phyloP scores from a whole-genome alignment of 2,329 filamentous ascomycete species.

The Talaromyces sp. region DNA sequence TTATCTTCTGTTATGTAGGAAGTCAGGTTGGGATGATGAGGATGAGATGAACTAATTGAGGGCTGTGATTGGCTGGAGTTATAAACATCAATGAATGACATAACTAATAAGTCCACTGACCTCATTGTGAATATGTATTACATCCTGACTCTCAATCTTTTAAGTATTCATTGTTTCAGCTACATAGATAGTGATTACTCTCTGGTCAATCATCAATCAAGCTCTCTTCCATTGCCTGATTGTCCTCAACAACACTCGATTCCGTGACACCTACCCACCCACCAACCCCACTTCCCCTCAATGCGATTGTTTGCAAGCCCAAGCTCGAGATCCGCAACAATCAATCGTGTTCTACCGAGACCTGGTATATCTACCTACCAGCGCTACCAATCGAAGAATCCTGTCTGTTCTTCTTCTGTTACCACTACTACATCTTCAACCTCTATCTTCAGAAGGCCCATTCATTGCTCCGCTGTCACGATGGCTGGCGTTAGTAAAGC shows the following conservation, averaged over 20 bases:
- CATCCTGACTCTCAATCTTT: background rate
- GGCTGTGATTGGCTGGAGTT: background rate
- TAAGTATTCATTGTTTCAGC: too few species aligned
- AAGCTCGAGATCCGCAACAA: background rate
- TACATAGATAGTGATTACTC: too few species aligned
- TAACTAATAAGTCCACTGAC: background rate
- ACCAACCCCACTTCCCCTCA: background rate
- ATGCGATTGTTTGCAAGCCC: background rate
- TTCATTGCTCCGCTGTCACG: constrained; percentile 22
- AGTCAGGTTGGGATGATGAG: background rate
- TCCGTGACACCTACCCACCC: too few species aligned
- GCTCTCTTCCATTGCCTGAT: too few species aligned
- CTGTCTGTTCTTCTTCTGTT: background rate
- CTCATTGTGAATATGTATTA: background rate
- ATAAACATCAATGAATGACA: background rate
- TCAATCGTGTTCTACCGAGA: background rate
- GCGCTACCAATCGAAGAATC: background rate
- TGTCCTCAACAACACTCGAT: too few species aligned
- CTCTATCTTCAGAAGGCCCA: background rate
- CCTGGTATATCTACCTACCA: background rate
- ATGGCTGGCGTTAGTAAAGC: constrained; percentile 43
- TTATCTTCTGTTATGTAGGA: background rate
- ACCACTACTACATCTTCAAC: background rate
- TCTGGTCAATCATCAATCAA: too few species aligned
- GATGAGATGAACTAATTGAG: background rate